Percentiles rank a stretch among this genome's conserved stretches.
Conservation (phyloP, 1,139 yeast species). For the Saccharomycopsis hybrid region DNA sequence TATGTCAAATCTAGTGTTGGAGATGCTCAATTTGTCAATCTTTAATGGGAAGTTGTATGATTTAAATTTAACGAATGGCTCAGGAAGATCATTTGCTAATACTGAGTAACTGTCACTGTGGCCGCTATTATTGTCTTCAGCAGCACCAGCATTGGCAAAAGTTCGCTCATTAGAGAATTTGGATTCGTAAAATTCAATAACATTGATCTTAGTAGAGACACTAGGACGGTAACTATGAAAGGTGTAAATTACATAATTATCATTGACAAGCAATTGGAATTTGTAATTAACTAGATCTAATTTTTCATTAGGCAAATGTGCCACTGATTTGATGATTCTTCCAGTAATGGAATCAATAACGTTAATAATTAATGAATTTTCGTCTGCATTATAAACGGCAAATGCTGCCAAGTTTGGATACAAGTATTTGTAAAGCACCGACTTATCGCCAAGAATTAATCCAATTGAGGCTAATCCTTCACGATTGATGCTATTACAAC, state of each 20-base stretch:
- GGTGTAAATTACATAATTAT: constrained; percentile 76
- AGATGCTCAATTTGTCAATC: constrained; percentile 45
- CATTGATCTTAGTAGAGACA: constrained; percentile 54
- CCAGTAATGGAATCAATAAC: constrained; percentile 71
- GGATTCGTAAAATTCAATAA: constrained; percentile 75
- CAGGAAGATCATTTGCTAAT: constrained; percentile 26
- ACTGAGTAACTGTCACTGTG: background rate
- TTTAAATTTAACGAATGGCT: constrained; percentile 44
- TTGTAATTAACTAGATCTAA: constrained; percentile 36
- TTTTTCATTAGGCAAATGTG: constrained; percentile 32
- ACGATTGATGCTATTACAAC: constrained; percentile 35
- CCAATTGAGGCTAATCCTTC: constrained; percentile 62
- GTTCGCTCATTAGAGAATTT: constrained; percentile 40
- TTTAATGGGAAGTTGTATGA: constrained; percentile 59
- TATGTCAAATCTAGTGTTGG: constrained; percentile 68
- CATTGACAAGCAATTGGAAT: constrained; percentile 60
- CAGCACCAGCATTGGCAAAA: constrained; percentile 1
- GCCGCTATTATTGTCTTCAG: too few relatives aligned
- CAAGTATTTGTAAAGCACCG: constrained; percentile 78
- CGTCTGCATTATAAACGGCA: constrained; percentile 37
- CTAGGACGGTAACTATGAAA: constrained; percentile 48
- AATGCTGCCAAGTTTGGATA: constrained; percentile 63
- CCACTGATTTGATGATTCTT: constrained; percentile 43
- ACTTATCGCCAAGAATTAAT: constrained; percentile 58
- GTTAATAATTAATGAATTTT: constrained; percentile 36